phyloP scores from a whole-genome alignment of 1,139 yeast genomes.

The Pichia sp. region DNA sequence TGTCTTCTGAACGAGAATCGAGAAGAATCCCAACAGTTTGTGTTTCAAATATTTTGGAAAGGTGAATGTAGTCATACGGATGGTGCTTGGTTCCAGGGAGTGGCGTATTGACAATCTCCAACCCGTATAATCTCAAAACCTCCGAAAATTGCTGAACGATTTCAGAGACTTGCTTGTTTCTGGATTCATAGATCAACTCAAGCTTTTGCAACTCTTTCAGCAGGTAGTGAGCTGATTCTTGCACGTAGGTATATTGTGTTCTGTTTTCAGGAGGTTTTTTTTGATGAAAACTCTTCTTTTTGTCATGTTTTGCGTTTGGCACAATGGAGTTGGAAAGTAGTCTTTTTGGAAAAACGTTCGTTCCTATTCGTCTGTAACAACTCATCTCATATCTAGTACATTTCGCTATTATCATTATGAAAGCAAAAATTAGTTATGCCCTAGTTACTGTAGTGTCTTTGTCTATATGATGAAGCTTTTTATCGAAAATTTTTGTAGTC shows the following conservation, averaged over 20 bases:
- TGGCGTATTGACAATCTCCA: conserved; percentile 15
- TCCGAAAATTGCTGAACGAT: conserved; percentile 11
- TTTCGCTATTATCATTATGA: too few relatives aligned
- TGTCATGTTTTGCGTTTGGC: neutral
- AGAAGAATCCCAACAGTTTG: conserved; percentile 12
- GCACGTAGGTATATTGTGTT: conserved; percentile 5
- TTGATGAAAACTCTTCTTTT: neutral
- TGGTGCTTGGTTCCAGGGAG: neutral
- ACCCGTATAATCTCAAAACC: conserved; percentile 11
- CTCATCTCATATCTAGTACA: too few relatives aligned
- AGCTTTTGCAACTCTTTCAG: conserved; percentile 8
- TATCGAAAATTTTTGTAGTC: too few relatives aligned
- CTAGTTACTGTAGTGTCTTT: too few relatives aligned
- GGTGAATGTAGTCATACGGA: conserved; percentile 14
- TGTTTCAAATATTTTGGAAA: conserved; percentile 4
- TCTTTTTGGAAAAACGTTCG: neutral
- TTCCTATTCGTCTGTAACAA: neutral
- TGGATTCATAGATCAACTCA: neutral
- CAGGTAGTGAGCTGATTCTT: conserved; percentile 13
- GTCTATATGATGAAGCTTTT: too few relatives aligned
- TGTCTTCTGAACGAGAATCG: conserved; percentile 12
- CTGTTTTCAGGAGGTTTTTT: neutral
- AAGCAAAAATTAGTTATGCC: too few relatives aligned
- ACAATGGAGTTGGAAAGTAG: neutral
- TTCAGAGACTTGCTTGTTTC: conserved; percentile 6